Evolutionary conservation across 2,329 filamentous ascomycete species (phyloP).

Genomic region (Mollisia scopiformis): DNA sequence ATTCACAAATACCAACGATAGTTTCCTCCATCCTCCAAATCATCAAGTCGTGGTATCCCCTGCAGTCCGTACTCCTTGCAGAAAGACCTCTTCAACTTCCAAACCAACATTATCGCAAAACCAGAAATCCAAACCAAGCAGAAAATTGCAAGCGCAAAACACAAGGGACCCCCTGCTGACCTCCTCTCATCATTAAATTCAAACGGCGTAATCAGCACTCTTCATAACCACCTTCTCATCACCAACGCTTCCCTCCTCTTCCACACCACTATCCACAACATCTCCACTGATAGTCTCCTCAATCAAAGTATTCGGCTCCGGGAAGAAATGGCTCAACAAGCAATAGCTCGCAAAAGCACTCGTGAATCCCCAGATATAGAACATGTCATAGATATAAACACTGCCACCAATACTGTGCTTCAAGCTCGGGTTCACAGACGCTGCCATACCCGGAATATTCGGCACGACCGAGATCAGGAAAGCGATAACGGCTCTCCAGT

Average conservation of each 20-base stretch:
- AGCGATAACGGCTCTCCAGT: constrained; percentile 31
- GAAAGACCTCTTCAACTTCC: neutral
- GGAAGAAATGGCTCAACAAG: constrained; percentile 37
- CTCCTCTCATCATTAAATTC: neutral
- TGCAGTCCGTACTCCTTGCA: neutral
- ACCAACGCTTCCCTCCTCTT: constrained; percentile 19
- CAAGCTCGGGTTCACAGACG: constrained; percentile 24
- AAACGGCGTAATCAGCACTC: constrained; percentile 18
- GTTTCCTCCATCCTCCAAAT: neutral
- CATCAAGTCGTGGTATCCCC: constrained; percentile 1
- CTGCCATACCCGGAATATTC: constrained; percentile 32
- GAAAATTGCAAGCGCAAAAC: neutral
- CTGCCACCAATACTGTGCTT: constrained; percentile 33
- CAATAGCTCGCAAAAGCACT: constrained; percentile 39
- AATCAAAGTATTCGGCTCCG: constrained; percentile 36
- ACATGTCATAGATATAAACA: constrained; percentile 40
- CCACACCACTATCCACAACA: constrained; percentile 17
- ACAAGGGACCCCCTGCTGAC: neutral
- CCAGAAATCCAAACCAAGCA: neutral
- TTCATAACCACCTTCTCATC: constrained; percentile 25
- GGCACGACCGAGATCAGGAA: constrained; percentile 30
- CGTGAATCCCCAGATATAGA: constrained; percentile 42
- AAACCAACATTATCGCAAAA: neutral
- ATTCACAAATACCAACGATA: neutral
- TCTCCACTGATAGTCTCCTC: constrained; percentile 37